These are phyloP conservation scores for Elaphomyces granulatus DNA, from an alignment of 495 filamentous ascomycete species.

Conservation along the genomic window DNA sequence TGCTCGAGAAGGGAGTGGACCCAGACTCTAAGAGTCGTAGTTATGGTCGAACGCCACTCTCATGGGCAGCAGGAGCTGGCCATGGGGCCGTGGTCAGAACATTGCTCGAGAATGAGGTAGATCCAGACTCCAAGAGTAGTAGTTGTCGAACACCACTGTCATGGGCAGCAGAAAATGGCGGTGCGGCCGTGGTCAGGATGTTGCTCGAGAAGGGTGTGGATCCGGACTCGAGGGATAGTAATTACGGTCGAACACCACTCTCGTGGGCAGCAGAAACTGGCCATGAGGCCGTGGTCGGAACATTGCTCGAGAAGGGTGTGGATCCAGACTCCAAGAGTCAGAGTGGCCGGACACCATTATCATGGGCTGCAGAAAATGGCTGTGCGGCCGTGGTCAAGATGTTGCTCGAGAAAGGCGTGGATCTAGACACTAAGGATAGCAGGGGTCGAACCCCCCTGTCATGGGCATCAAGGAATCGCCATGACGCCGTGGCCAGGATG, in stretches of 20 bases:
- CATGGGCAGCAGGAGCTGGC: constrained; percentile 11
- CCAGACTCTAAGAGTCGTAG: constrained; percentile 9
- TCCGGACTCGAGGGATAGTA: constrained; percentile 4
- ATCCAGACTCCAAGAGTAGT: no score
- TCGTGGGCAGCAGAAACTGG: constrained; percentile 24
- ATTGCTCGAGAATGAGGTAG: constrained; percentile 5
- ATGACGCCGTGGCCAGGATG: constrained; percentile 11
- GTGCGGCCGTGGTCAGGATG: constrained; percentile 12
- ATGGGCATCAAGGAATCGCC: constrained; percentile 1
- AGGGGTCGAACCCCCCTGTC: constrained; percentile 3
- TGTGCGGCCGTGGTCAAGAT: constrained; percentile 12
- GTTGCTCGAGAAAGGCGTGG: constrained; percentile 13
- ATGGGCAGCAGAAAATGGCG: constrained; percentile 1
- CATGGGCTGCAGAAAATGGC: constrained; percentile 7
- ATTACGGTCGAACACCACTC: constrained; percentile 13
- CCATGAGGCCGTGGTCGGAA: constrained; percentile 20
- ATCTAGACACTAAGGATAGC: constrained; percentile 10
- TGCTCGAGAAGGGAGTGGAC: constrained; percentile 14
- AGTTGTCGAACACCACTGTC: not conserved
- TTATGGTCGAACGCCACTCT: constrained; percentile 9
- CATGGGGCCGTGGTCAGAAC: constrained; percentile 11
- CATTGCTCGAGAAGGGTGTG: constrained; percentile 12
- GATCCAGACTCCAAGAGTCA: not conserved
- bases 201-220: constrained; percentile 6
- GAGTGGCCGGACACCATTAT: not conserved